These are phyloP conservation scores for Pleurotus eryngii DNA, from an alignment of 768 basidiomycete genomes.

Conservation along the genomic window DNA sequence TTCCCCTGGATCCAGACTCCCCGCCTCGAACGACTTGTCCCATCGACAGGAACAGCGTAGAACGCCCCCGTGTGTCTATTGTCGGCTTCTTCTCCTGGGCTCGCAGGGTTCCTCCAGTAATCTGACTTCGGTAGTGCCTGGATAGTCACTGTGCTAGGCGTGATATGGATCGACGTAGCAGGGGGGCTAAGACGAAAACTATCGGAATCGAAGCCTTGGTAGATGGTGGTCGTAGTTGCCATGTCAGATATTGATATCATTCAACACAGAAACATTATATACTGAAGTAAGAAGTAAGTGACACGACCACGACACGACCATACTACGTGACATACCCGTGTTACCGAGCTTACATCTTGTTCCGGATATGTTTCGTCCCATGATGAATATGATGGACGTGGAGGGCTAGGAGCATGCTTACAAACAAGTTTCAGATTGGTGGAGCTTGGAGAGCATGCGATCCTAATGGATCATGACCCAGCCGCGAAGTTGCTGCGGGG, in stretches of 20 bases:
- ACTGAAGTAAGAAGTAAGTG: too few relatives aligned
- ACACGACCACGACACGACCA: too few relatives aligned
- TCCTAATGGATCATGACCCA: too few relatives aligned
- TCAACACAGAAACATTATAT: too few relatives aligned
- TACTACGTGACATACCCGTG: too few relatives aligned
- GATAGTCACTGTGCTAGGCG: neutral
- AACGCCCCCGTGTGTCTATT: slow-evolving; percentile 7
- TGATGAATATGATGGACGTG: too few relatives aligned
- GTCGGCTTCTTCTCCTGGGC: neutral
- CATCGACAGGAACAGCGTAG: slow-evolving; percentile 2
- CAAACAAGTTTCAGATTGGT: too few relatives aligned
- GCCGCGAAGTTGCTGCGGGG: too few relatives aligned
- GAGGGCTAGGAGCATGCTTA: too few relatives aligned
- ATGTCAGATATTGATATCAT: neutral
- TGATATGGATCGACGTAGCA: neutral
- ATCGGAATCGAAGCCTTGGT: neutral
- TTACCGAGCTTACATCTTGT: too few relatives aligned
- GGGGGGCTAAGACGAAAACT: neutral
- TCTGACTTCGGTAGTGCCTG: slow-evolving; percentile 1
- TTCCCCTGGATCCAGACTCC: slow-evolving; percentile 9
- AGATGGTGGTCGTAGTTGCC: neutral
- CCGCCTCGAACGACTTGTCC: slow-evolving; percentile 1
- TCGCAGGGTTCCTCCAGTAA: slow-evolving; percentile 2
- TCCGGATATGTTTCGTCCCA: too few relatives aligned
- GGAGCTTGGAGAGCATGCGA: too few relatives aligned